phyloP scores from a whole-genome alignment of 441 rosid genomes.

The Gossypium gossypioides region DNA sequence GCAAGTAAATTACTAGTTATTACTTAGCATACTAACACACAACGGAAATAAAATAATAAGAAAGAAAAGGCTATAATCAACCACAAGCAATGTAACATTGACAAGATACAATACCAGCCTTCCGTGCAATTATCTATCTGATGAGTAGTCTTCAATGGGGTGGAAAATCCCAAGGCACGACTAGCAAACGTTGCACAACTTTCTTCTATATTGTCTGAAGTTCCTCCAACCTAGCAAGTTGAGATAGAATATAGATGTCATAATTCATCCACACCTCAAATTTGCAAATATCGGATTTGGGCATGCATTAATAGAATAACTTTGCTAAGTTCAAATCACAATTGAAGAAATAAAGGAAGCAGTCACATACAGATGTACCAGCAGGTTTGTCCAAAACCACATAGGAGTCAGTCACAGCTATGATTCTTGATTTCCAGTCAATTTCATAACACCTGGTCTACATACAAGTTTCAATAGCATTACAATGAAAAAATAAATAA shows the following conservation, averaged over 20 bases:
- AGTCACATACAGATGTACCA: conserved; percentile 62
- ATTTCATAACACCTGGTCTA: conserved; percentile 68
- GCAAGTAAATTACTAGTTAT: conserved; percentile 21
- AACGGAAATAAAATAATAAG: neutral
- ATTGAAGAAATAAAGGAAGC: conserved; percentile 7
- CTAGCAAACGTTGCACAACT: conserved; percentile 73
- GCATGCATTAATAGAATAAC: neutral
- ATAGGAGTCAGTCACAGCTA: conserved; percentile 59
- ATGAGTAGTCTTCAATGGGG: conserved; percentile 71
- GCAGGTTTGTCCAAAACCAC: conserved; percentile 88
- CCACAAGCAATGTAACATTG: neutral
- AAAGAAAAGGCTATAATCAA: neutral
- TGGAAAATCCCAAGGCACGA: conserved; percentile 54
- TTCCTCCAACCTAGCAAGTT: conserved; percentile 66
- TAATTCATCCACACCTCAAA: neutral
- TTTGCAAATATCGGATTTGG: neutral
- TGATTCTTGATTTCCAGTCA: conserved; percentile 73
- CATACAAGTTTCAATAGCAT: neutral
- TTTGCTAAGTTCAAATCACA: neutral
- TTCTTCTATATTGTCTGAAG: conserved; percentile 81
- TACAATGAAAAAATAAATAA: neutral
- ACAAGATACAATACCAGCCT: conserved; percentile 53
- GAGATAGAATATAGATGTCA: neutral
- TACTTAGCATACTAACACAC: conserved; percentile 1
- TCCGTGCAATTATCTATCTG: conserved; percentile 92